phyloP scores from a whole-genome alignment of 2,329 filamentous ascomycete species.

The Diaporthe citrichinensis region DNA sequence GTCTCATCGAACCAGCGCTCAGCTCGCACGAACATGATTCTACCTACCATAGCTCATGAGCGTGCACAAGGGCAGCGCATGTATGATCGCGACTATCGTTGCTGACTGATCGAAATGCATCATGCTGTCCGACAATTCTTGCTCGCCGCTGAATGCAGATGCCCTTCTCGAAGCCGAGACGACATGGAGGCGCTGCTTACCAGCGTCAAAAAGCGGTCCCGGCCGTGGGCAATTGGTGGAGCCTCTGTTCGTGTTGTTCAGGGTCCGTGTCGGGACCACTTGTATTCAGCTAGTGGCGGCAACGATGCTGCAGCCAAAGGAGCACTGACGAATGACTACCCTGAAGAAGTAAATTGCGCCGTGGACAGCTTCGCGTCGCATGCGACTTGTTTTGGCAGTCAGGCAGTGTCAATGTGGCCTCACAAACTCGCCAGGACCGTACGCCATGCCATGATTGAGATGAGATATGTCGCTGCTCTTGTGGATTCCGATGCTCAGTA shows the following conservation, averaged over 20 bases:
- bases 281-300: constrained; percentile 24
- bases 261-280: constrained; percentile 25
- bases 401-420: not conserved
- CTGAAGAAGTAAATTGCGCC: constrained; percentile 28
- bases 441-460: not conserved
- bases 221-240: not conserved
- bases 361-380: constrained; percentile 10
- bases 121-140: not conserved
- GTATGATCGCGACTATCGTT: not conserved
- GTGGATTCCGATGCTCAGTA: not conserved
- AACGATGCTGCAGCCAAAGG: constrained; percentile 26
- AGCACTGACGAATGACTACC: constrained; percentile 29
- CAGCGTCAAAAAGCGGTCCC: not conserved
- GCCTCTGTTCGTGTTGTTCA: constrained; percentile 23
- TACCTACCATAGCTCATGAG: not conserved
- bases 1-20: not conserved
- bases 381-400: not conserved
- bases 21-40: not conserved
- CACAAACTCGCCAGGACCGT: not conserved
- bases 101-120: not conserved
- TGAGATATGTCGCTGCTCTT: not conserved
- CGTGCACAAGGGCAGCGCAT: not conserved
- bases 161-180: not conserved
- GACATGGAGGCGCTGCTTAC: not conserved
- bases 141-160: not conserved